Conservation (phyloP, 2,329 filamentous ascomycete genomes). For the Diatrype stigma region DNA sequence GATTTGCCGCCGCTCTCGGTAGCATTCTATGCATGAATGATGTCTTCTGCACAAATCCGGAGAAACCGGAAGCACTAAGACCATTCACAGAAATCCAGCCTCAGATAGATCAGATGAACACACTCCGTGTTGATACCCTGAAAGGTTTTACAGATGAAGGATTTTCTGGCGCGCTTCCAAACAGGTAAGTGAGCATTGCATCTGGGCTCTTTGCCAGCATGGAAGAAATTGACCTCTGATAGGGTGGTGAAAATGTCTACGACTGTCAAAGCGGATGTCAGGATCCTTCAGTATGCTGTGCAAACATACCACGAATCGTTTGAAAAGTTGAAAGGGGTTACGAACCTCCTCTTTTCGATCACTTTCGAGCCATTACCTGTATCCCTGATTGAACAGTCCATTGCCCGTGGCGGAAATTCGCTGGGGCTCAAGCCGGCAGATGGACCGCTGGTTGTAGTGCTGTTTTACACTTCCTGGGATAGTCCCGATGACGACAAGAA, state of each 20-base stretch:
- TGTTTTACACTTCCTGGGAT: constrained; percentile 13
- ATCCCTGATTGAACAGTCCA: constrained; percentile 9
- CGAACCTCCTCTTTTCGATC: constrained; percentile 7
- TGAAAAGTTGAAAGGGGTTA: constrained; percentile 6
- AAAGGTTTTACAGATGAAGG: constrained; percentile 11
- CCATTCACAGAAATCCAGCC: constrained; percentile 13
- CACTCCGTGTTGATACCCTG: constrained; percentile 8
- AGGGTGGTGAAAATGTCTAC: constrained; percentile 9
- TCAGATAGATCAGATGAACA: constrained; percentile 12
- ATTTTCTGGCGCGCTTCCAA: constrained; percentile 5
- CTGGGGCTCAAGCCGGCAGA: constrained; percentile 10
- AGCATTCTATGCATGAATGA: constrained; percentile 4
- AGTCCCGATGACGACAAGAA: constrained; percentile 9
- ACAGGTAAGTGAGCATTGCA: not conserved
- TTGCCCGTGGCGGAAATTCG: constrained; percentile 10
- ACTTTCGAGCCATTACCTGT: constrained; percentile 14
- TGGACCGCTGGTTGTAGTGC: constrained; percentile 12
- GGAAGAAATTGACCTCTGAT: not conserved
- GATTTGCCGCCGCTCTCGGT: constrained; percentile 7
- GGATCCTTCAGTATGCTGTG: constrained; percentile 5
- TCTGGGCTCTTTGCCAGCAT: not conserved
- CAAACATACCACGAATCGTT: constrained; percentile 5
- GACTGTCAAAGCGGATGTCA: constrained; percentile 5
- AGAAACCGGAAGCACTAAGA: constrained; percentile 10
- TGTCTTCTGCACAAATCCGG: constrained; percentile 3